Evolutionary conservation across 208 protist genomes (phyloP).

Genomic region (Acanthamoeba sp.): DNA sequence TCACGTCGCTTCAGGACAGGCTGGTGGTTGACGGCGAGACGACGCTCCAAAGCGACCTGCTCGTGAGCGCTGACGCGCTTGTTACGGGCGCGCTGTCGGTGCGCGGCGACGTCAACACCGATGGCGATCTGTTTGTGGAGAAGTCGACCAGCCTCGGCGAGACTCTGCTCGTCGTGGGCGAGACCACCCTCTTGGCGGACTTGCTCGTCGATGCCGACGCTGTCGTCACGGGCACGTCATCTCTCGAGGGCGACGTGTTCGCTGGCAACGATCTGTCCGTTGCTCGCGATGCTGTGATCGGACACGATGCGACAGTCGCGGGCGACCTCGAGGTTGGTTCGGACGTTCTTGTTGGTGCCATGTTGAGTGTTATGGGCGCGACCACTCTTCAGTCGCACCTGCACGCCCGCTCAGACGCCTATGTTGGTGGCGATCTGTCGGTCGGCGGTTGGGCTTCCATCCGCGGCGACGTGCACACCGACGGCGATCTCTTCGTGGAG

Average conservation of each 20-base stretch:
- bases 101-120: neutral
- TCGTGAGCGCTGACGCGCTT: neutral
- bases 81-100: neutral
- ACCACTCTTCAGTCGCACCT: neutral
- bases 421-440: neutral
- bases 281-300: neutral
- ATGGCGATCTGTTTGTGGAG: neutral
- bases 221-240: neutral
- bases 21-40: neutral
- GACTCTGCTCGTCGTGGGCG: neutral
- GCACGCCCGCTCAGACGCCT: neutral
- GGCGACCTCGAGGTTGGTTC: neutral
- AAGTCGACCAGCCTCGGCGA: too few species aligned
- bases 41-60: too few species aligned
- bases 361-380: neutral
- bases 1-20: neutral
- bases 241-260: neutral
- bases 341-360: too few species aligned
- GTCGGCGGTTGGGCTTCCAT: neutral
- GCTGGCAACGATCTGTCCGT: neutral
- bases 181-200: neutral
- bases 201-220: neutral
- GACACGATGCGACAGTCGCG: neutral
- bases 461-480: neutral
- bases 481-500: slow-evolving; percentile 1